Conservation (phyloP, 345 rosid genomes). For the Sisymbrium altissimum region DNA sequence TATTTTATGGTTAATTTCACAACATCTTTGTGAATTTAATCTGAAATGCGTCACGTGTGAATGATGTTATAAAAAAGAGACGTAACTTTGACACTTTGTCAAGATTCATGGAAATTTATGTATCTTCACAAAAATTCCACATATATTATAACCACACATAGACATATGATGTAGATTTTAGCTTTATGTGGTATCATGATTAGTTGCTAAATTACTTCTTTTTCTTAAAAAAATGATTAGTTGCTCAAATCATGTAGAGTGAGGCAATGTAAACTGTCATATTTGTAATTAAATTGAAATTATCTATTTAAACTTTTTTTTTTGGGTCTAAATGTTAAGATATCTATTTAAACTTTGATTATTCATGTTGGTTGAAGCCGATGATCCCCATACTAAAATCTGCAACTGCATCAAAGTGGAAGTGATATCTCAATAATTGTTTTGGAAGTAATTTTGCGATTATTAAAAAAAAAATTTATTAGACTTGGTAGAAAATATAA, state of each 20-base stretch:
- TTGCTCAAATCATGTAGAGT: neutral
- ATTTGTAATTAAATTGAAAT: neutral
- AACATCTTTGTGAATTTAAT: neutral
- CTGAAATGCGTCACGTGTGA: neutral
- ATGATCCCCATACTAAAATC: conserved; percentile 7
- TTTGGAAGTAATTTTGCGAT: neutral
- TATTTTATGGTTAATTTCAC: neutral
- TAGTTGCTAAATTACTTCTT: too few species aligned
- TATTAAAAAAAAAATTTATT: neutral
- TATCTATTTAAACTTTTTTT: too few species aligned
- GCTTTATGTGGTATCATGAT: neutral
- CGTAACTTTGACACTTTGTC: neutral
- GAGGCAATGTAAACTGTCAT: neutral
- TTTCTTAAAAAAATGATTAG: too few species aligned
- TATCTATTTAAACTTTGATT: neutral
- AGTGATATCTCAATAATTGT: conserved; percentile 11
- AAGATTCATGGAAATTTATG: neutral
- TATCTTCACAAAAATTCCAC: neutral
- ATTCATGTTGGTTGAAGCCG: conserved; percentile 2
- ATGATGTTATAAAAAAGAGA: neutral
- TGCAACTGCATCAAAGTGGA: conserved; percentile 11
- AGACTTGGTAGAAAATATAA: neutral
- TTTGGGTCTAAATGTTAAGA: too few species aligned
- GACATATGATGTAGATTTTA: too few species aligned
- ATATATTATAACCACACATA: too few species aligned